Conservation (phyloP, 257 asterid genomes). For the Paulownia fortunei region DNA sequence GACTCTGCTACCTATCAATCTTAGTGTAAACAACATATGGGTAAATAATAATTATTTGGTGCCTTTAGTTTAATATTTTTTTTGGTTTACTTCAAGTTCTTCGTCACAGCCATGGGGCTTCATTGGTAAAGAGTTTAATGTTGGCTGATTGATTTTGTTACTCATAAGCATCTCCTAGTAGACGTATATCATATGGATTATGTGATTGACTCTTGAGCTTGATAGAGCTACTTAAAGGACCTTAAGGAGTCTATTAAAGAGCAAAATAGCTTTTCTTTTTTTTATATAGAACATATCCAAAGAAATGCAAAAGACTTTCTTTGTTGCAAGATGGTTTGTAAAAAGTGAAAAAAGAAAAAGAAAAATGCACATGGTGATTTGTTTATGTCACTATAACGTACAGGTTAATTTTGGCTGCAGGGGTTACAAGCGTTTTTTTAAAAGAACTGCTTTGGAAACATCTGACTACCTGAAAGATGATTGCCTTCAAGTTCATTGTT, state of each 20-base stretch:
- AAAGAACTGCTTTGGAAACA: slow-evolving; percentile 74
- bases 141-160: neutral
- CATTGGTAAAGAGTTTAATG: neutral
- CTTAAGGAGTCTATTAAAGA: neutral
- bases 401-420: slow-evolving; percentile 48
- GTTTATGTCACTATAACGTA: slow-evolving; percentile 8
- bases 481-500: slow-evolving; percentile 85
- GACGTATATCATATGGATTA: neutral
- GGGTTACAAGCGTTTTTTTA: slow-evolving; percentile 90
- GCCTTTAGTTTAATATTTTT: neutral
- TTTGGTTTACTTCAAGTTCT: neutral
- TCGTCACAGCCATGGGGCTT: neutral
- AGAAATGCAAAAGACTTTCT: neutral
- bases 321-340: neutral
- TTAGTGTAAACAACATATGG: neutral
- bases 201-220: neutral
- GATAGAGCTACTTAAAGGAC: neutral
- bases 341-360: neutral
- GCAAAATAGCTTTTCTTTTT: neutral
- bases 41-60: neutral
- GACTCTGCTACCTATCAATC: neutral
- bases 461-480: slow-evolving; percentile 92
- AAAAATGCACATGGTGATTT: neutral
- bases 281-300: neutral
- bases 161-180: neutral